phyloP scores from a whole-genome alignment of 1,284 basidiomycete genomes.

The Xanthoconium separans region DNA sequence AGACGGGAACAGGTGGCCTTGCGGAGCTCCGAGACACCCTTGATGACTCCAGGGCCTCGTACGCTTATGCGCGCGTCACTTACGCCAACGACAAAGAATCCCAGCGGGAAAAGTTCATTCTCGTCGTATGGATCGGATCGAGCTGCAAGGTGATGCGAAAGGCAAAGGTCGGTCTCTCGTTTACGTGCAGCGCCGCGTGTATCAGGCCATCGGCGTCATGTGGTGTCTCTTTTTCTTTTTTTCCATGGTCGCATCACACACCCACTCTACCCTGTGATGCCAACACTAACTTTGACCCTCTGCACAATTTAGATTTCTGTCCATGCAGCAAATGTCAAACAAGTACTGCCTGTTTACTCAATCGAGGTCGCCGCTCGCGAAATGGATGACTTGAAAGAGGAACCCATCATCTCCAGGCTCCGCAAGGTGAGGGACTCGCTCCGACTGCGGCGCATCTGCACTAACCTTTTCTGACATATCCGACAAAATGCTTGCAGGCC shows the following conservation, averaged over 20 bases:
- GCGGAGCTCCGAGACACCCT: conserved; percentile 73
- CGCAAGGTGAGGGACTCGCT: conserved; percentile 59
- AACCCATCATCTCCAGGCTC: conserved; percentile 67
- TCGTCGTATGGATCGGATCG: conserved; percentile 88
- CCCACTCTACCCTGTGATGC: conserved; percentile 23
- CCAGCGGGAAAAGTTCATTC: conserved; percentile 85
- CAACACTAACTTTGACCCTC: conserved; percentile 17
- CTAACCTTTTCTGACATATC: conserved; percentile 9
- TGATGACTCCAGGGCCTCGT: conserved; percentile 75
- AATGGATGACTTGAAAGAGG: conserved; percentile 80
- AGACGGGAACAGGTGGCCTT: conserved; percentile 78
- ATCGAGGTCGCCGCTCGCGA: conserved; percentile 84
- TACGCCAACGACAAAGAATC: conserved; percentile 88
- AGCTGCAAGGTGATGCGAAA: conserved; percentile 87
- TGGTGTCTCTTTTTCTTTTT: conserved; percentile 9
- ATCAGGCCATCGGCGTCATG: conserved; percentile 4
- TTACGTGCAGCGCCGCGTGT: conserved; percentile 25
- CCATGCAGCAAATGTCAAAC: conserved; percentile 83
- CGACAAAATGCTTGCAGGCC: conserved; percentile 44
- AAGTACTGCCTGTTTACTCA: conserved; percentile 74
- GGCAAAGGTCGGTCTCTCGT: conserved; percentile 65
- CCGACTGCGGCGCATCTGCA: conserved; percentile 4
- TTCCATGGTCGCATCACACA: conserved; percentile 24
- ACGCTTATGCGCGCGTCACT: conserved; percentile 78
- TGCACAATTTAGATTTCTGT: conserved; percentile 71